phyloP scores from a whole-genome alignment of 257 asterid species.

The Rehmannia glutinosa region DNA sequence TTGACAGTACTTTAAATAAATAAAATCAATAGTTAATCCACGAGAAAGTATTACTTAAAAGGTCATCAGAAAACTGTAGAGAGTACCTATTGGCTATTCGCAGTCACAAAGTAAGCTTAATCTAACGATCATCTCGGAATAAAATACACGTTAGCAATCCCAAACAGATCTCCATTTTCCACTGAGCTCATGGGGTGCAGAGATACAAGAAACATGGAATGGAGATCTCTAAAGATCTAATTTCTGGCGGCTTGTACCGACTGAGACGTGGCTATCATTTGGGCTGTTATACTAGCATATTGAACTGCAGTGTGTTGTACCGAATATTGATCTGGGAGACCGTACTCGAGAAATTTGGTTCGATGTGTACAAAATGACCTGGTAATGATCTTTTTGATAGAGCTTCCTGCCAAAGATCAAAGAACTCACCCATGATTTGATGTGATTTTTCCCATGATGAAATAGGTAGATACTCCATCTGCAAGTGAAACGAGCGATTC shows the following conservation, averaged over 20 bases:
- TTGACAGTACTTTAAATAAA: background rate
- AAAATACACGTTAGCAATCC: background rate
- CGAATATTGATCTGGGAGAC: constrained; percentile 64
- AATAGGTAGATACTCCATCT: constrained; percentile 85
- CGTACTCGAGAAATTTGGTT: constrained; percentile 74
- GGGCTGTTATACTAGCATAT: constrained; percentile 82
- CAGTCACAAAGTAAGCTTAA: background rate
- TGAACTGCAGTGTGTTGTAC: constrained; percentile 84
- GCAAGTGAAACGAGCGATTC: constrained; percentile 26
- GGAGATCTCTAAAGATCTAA: constrained; percentile 22
- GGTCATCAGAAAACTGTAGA: background rate
- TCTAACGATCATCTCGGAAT: background rate
- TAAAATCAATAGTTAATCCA: background rate
- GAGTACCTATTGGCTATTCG: background rate
- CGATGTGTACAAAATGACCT: constrained; percentile 89
- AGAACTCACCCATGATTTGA: constrained; percentile 75
- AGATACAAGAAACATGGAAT: background rate
- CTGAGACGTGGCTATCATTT: constrained; percentile 76
- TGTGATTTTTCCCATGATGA: constrained; percentile 90
- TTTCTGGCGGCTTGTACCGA: constrained; percentile 63
- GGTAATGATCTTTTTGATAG: constrained; percentile 73
- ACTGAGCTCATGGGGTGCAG: background rate
- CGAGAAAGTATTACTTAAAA: no score
- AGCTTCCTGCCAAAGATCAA: constrained; percentile 78
- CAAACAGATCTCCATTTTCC: background rate